Conservation (phyloP, 2,329 filamentous ascomycete genomes). For the Fusarium dimerum region DNA sequence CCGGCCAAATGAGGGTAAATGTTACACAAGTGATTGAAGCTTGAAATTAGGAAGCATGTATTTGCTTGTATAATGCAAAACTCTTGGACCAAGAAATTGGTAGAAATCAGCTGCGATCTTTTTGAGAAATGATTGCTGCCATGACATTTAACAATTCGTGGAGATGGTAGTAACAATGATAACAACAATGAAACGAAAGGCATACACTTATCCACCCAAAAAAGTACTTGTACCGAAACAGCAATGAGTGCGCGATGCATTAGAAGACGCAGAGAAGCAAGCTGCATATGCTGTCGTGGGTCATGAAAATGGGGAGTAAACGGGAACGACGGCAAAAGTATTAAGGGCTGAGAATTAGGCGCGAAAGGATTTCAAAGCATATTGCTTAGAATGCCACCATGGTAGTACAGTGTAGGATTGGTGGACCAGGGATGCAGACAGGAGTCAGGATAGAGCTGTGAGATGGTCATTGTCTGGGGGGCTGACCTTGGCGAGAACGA, state of each 20-base stretch:
- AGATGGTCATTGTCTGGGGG: background rate
- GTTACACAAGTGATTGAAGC: background rate
- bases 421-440: background rate
- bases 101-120: no score
- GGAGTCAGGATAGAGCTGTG: background rate
- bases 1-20: background rate
- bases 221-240: background rate
- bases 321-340: background rate
- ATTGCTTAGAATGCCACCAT: no score
- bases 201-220: background rate
- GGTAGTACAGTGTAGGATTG: background rate
- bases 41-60: background rate
- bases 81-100: background rate
- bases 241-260: background rate
- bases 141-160: background rate
- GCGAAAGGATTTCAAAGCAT: background rate
- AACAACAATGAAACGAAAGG: background rate
- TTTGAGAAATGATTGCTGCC: background rate
- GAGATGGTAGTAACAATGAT: background rate
- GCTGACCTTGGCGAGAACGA: background rate
- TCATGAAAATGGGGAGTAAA: background rate
- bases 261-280: background rate
- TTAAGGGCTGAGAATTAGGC: background rate
- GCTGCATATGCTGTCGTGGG: background rate
- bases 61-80: background rate